Base-by-base conservation (phyloP, 2,329 filamentous ascomycete genomes). In the Rutstroemia sp. region DNA sequence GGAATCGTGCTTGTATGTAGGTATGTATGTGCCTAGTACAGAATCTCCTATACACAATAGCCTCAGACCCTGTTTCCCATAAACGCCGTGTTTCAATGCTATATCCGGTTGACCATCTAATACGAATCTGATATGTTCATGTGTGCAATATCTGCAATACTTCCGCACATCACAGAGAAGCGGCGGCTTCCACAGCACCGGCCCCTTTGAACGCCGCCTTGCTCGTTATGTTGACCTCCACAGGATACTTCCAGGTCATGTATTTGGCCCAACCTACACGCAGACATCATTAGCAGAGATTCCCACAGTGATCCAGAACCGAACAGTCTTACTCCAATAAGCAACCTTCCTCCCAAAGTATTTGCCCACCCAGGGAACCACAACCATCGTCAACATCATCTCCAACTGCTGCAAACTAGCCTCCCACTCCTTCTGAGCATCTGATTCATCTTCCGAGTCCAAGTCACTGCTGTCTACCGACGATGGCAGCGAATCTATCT, bases 371-470 rank as follows among this genome's bases (percentile, higher is more conserved):
- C 95, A 96, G 2, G 94, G 94, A 51, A 99, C 87, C 64, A 97
- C 73, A 49, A 97, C 88, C 90, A 99, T 95, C 19, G 89, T 95
- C 69, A 97, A 73, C 63, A 99, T 78, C 62, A 97, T 78, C 75
- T 99, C 91, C 58, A 99, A 75, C 74, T 99, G 94, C 72, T 96
- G 89, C 61, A 99, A 75, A 66, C 89, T 95, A 67, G 92, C 89
- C 66, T 92, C 87, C 94, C 94, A 99, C 74, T 99, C 92, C 59
- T 82, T 82, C 72, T 99, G 92, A 9, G 94, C 94, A 69, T 97
- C 92, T 40, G 88, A 90, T 58, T 87, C 77, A 16, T 16, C 77
- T 50, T 87, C 82, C 34, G 75, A 77, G 63, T 76, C 76, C 51
- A 75, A 65, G 38, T 86, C 83, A 53, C 75, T 75, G 56, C 73